phyloP scores from a whole-genome alignment of 257 asterid species.

The Coffea canephora region DNA sequence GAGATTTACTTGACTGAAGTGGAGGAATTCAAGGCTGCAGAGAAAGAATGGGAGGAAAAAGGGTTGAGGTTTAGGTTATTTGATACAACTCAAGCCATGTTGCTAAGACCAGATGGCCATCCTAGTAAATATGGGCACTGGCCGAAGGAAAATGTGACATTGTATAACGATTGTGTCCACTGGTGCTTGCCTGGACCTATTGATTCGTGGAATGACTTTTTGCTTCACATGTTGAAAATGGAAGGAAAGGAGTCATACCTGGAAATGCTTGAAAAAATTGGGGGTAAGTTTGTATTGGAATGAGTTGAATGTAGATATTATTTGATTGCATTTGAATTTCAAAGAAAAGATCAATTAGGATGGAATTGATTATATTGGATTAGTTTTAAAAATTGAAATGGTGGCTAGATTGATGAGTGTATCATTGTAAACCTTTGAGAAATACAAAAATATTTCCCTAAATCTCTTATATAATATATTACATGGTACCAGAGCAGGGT shows the following conservation, averaged over 20 bases:
- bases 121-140: slow-evolving; percentile 36
- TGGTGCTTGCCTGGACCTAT: slow-evolving; percentile 56
- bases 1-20: slow-evolving; percentile 34
- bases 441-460: too few relatives aligned
- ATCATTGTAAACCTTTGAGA: too few relatives aligned
- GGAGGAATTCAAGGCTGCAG: slow-evolving; percentile 34
- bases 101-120: slow-evolving; percentile 46
- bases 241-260: slow-evolving; percentile 23
- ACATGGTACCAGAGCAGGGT: too few relatives aligned
- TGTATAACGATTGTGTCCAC: slow-evolving; percentile 38
- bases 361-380: too few relatives aligned
- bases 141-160: slow-evolving; percentile 26
- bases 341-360: too few relatives aligned
- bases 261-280: slow-evolving; percentile 10
- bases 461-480: too few relatives aligned
- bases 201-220: slow-evolving; percentile 48
- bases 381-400: too few relatives aligned
- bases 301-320: too few relatives aligned
- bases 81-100: slow-evolving; percentile 38
- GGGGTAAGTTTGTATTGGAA: too few relatives aligned
- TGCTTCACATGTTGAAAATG: slow-evolving; percentile 39
- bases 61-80: slow-evolving; percentile 31
- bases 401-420: too few relatives aligned
- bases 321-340: too few relatives aligned
- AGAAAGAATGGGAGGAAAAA: slow-evolving; percentile 27